Percentiles rank a stretch among this genome's conserved stretches.
phyloP scores from a whole-genome alignment of 169 alveolate genomes.

The Theileria orientalis region DNA sequence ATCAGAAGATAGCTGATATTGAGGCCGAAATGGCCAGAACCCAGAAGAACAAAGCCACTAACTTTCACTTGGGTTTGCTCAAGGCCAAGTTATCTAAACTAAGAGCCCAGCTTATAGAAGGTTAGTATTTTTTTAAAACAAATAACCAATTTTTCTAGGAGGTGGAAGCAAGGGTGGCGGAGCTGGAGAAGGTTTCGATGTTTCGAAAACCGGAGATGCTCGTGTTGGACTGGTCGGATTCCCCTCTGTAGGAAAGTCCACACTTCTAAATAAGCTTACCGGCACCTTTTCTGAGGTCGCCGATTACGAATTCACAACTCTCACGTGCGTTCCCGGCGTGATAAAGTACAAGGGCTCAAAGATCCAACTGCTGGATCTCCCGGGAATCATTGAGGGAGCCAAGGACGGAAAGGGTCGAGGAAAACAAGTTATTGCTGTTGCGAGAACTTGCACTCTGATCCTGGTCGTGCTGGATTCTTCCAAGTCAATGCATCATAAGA shows the following conservation, averaged over 20 bases:
- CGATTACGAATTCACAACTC: conserved; percentile 98
- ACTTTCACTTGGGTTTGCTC: conserved; percentile 94
- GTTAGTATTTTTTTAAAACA: conserved; percentile 59
- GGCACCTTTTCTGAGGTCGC: conserved; percentile 97
- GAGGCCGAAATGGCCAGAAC: conserved; percentile 99
- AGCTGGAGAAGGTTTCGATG: conserved; percentile 83
- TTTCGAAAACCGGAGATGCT: conserved; percentile 96
- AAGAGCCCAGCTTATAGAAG: conserved; percentile 90
- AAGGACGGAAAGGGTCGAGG: conserved; percentile 99
- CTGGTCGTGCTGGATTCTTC: conserved; percentile 92
- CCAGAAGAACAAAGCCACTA: conserved; percentile 98
- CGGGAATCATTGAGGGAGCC: conserved; percentile 94
- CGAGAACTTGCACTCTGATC: conserved; percentile 92
- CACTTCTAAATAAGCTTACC: conserved; percentile 93
- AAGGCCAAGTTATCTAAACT: conserved; percentile 96
- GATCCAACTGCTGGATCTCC: conserved; percentile 94
- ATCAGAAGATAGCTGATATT: conserved; percentile 92
- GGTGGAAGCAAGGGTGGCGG: conserved; percentile 75
- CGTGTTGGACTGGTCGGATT: conserved; percentile 98
- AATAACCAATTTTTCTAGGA: conserved; percentile 3
- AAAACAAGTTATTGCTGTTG: conserved; percentile 97
- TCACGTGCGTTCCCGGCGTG: conserved; percentile 98
- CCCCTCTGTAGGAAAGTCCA: conserved; percentile 99
- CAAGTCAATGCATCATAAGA: conserved; percentile 90
- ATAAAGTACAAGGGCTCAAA: conserved; percentile 91